Evolutionary conservation across 139 green algal species (phyloP).

Genomic region (Coelastrella sp.): DNA sequence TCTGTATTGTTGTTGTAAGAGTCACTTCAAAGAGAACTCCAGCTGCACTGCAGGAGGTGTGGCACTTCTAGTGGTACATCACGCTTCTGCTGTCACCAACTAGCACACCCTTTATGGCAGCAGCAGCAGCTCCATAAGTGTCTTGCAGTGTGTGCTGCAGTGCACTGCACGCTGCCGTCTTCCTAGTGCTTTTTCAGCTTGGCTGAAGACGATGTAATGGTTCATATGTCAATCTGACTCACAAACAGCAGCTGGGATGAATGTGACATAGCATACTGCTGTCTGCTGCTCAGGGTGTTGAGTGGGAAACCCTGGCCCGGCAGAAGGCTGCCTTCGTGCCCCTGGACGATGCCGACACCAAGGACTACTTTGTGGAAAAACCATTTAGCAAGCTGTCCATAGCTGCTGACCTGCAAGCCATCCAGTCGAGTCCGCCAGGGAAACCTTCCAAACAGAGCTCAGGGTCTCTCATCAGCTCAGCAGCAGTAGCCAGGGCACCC

Average conservation of each 20-base stretch:
- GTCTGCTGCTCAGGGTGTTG: slow-evolving; percentile 59
- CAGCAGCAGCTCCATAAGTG: not conserved
- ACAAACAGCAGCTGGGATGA: no score
- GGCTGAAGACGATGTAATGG: not conserved
- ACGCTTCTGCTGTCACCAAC: no score
- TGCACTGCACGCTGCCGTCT: not conserved
- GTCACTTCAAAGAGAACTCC: no score
- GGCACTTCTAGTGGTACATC: no score
- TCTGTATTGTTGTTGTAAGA: no score
- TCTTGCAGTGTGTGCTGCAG: not conserved
- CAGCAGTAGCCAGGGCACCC: not conserved
- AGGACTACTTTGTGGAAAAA: slow-evolving; percentile 77
- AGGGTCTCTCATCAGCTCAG: not conserved
- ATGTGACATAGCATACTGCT: not conserved
- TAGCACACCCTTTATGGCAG: no score
- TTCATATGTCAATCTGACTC: not conserved
- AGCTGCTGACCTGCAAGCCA: slow-evolving; percentile 57
- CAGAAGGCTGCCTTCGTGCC: slow-evolving; percentile 88
- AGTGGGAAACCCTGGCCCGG: slow-evolving; percentile 80
- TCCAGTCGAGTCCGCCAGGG: not conserved
- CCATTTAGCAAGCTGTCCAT: slow-evolving; percentile 59
- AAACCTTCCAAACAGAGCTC: not conserved
- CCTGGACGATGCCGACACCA: slow-evolving; percentile 72
- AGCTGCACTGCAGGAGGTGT: no score
- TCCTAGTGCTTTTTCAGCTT: not conserved